Base-by-base conservation (phyloP, 331 rosid species). In the Erythrophleum ivorense region DNA sequence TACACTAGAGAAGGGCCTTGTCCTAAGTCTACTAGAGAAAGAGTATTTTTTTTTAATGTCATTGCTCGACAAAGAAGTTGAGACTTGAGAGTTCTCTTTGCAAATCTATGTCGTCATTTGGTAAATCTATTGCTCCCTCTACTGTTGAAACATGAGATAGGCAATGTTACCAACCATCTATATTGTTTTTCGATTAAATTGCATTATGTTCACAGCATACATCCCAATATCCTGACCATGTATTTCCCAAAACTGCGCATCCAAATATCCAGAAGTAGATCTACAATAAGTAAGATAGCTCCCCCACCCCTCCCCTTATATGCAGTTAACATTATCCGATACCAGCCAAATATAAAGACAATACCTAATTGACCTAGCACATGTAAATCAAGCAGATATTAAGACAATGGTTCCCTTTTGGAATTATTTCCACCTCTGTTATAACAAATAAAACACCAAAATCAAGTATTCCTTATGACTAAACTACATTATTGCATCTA, bases 401-500 rank as follows among this genome's bases (percentile, higher is more conserved):
- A 7, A 9, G 64, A 58, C 64, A 58, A 21, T 58, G 5, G 64
- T 41, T 63, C 10, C 14, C 69, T 31, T 31, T 31, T 11, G 7
- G 9, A 63, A 63, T 13, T 63, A 12, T 3, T 34, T 14, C 9
- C 9, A 65, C 6, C 15, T 63, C 46, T 40, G 16, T 45, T 3
- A 62, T 3, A 31, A 29, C 68, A 31, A 62, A 11, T 4, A 33
- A 69, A 69, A n/a, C 55, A 41, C 9, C 31, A 33, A 59, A 68
- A 41, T 43, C 10, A n/a, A n/a, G 73, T 43, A 68, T 68, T 18
- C 16, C 18, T 19, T 10, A 21, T 21, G 38, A 12, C 38, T 79
- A 18, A n/a, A 29, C 48, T 58, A 13, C 77, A 57, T 57, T 57
- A 45, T n/a, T 31, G n/a, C 83, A 68, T 55, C 58, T 9, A 54